These are phyloP conservation scores for Curvularia sp. DNA, from an alignment of 2,329 filamentous ascomycete genomes.

Conservation along the genomic window DNA sequence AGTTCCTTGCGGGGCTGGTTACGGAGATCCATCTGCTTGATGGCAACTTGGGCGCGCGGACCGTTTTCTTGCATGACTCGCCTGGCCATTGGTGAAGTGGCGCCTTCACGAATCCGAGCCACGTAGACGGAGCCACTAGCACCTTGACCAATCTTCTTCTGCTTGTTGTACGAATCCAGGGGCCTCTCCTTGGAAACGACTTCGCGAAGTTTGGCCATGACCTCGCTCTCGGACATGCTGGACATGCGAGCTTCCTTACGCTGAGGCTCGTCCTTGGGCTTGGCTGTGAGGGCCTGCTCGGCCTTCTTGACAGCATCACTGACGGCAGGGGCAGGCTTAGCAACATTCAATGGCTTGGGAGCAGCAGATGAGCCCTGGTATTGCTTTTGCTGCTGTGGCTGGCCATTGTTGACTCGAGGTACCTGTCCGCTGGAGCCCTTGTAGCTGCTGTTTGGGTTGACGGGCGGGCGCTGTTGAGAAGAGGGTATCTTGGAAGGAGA, in stretches of 20 bases:
- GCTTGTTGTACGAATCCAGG: constrained; percentile 94
- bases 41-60: constrained; percentile 86
- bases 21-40: constrained; percentile 99
- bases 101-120: constrained; percentile 88
- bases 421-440: constrained; percentile 49
- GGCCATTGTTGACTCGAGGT: constrained; percentile 56
- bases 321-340: constrained; percentile 57
- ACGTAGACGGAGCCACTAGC: constrained; percentile 98
- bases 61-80: constrained; percentile 82
- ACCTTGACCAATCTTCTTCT: constrained; percentile 99
- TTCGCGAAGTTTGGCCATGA: constrained; percentile 94
- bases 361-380: constrained; percentile 56
- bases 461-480: constrained; percentile 39
- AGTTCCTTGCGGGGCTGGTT: constrained; percentile 97
- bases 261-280: constrained; percentile 74
- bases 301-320: constrained; percentile 83
- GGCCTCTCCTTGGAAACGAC: constrained; percentile 96
- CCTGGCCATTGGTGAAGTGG: constrained; percentile 79
- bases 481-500: constrained; percentile 40
- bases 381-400: constrained; percentile 42
- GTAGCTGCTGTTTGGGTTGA: constrained; percentile 56
- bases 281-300: constrained; percentile 78
- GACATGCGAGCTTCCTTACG: constrained; percentile 97
- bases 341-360: constrained; percentile 63
- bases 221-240: constrained; percentile 94